Evolutionary conservation across 257 asterid species (phyloP).

Genomic region (Nicotiana paniculata): DNA sequence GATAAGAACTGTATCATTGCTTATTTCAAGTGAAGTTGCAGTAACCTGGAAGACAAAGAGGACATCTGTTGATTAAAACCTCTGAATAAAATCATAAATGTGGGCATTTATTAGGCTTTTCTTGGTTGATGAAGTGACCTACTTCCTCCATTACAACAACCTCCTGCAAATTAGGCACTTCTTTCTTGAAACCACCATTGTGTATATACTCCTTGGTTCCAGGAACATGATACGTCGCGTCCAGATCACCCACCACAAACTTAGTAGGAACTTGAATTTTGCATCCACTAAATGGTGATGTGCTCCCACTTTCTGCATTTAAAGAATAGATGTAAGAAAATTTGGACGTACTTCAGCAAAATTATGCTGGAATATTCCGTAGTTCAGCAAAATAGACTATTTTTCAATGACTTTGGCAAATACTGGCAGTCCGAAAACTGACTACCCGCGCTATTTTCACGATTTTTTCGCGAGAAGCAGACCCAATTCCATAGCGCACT

Average conservation of each 20-base stretch:
- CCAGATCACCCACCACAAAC: slow-evolving; percentile 84
- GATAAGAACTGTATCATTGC: background rate
- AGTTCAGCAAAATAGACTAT: too few species aligned
- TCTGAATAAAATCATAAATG: slow-evolving; percentile 54
- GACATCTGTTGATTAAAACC: slow-evolving; percentile 28
- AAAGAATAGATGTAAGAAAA: background rate
- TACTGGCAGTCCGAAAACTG: too few species aligned
- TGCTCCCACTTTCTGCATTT: slow-evolving; percentile 78
- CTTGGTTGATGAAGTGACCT: slow-evolving; percentile 72
- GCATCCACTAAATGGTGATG: slow-evolving; percentile 51
- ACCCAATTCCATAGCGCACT: too few species aligned
- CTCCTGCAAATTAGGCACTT: slow-evolving; percentile 70
- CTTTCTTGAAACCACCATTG: slow-evolving; percentile 54
- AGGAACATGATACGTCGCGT: slow-evolving; percentile 55
- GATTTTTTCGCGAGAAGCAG: too few species aligned
- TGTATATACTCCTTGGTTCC: slow-evolving; percentile 69
- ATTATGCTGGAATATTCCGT: too few species aligned
- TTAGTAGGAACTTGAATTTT: slow-evolving; percentile 75
- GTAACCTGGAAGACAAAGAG: background rate
- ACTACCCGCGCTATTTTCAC: too few species aligned
- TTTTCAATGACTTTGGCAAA: too few species aligned
- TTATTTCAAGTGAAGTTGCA: background rate
- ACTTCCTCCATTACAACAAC: slow-evolving; percentile 79
- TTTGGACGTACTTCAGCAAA: background rate
- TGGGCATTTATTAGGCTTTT: slow-evolving; percentile 63